Evolutionary conservation across 2,329 filamentous ascomycete genomes (phyloP).

Genomic region (Calonectria hawksworthii): DNA sequence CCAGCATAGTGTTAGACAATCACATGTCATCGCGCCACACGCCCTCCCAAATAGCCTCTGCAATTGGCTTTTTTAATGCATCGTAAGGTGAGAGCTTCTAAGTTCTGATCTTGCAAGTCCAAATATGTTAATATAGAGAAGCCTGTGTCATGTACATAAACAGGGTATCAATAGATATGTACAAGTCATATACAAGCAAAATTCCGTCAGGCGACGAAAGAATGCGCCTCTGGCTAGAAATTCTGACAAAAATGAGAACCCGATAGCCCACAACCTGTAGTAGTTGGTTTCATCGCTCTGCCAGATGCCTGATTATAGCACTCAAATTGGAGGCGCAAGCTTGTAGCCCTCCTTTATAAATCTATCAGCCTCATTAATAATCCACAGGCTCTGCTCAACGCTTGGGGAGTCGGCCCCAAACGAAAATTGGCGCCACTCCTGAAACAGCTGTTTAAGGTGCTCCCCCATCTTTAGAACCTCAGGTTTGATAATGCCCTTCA

Average conservation of each 20-base stretch:
- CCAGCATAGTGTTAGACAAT: not conserved
- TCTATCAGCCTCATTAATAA: conserved; percentile 59
- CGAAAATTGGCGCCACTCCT: conserved; percentile 57
- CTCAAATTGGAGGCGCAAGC: not conserved
- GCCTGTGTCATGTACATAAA: not conserved
- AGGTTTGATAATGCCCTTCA: conserved; percentile 55
- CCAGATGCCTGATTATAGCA: not conserved
- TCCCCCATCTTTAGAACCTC: conserved; percentile 56
- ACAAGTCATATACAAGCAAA: not conserved
- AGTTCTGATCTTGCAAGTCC: not conserved
- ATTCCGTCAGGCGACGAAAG: not conserved
- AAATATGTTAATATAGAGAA: not conserved
- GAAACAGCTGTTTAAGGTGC: conserved; percentile 57
- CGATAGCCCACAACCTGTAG: not conserved
- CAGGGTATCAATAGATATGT: not conserved
- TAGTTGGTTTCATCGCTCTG: too few relatives aligned
- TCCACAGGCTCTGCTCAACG: conserved; percentile 60
- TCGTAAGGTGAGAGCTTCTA: not conserved
- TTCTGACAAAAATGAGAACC: not conserved
- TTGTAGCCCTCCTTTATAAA: conserved; percentile 55
- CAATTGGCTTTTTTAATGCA: not conserved
- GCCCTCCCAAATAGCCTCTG: not conserved
- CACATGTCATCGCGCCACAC: not conserved
- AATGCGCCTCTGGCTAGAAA: not conserved
- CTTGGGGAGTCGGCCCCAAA: conserved; percentile 59